Percentiles rank a stretch among this genome's conserved stretches.
Evolutionary conservation across 306 rosid species (phyloP).

Genomic region (Gastrolobium bilobum): DNA sequence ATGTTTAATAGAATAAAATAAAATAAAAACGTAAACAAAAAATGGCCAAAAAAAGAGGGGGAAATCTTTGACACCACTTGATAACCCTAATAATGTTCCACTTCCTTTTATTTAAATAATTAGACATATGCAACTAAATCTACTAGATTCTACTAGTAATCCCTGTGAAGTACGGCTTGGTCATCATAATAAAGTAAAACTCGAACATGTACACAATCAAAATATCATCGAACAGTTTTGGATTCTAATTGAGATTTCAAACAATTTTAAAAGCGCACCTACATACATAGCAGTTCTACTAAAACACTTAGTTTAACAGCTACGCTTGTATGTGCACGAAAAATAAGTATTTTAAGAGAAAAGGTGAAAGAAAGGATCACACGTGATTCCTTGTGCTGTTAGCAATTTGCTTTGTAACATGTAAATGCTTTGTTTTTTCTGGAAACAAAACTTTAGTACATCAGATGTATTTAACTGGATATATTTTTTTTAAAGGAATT

Average conservation of each 20-base stretch:
- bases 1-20: too few species aligned
- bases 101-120: not conserved
- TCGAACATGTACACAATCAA: not conserved
- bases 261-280: constrained; percentile 14
- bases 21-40: too few species aligned
- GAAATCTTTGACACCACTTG: not conserved
- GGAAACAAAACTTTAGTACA: too few species aligned
- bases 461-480: too few species aligned
- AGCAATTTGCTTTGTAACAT: constrained; percentile 35
- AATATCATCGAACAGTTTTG: not conserved
- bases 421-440: constrained; percentile 1
- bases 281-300: constrained; percentile 9
- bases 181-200: constrained; percentile 16
- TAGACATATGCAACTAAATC: not conserved
- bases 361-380: constrained; percentile 47
- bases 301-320: constrained; percentile 58
- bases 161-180: constrained; percentile 60
- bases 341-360: not conserved
- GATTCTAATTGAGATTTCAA: constrained; percentile 4
- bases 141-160: constrained; percentile 26
- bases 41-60: too few species aligned
- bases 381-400: constrained; percentile 46
- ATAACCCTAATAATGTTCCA: not conserved
- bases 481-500: too few species aligned
- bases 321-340: constrained; percentile 55